Percentiles rank a stretch among this genome's conserved stretches.
phyloP scores from a whole-genome alignment of 129 eudicot species.

The Centella asiatica region DNA sequence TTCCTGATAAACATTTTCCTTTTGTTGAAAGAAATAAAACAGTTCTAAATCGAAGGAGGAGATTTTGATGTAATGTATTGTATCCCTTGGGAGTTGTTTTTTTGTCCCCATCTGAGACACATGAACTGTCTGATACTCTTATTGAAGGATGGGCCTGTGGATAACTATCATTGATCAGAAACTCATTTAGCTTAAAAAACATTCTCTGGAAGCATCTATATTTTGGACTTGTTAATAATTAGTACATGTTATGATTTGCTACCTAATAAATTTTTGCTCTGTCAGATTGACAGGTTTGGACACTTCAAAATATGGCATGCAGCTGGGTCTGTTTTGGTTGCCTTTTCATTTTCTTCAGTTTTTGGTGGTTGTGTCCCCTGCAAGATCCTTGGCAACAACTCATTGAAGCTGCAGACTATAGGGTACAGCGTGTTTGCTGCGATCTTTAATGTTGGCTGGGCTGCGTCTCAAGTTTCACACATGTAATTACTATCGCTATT shows the following conservation, averaged over 20 bases:
- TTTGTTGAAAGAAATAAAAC: no score
- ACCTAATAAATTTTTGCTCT: neutral
- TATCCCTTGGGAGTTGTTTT: no score
- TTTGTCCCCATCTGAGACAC: neutral
- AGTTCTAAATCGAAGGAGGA: no score
- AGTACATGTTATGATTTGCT: neutral
- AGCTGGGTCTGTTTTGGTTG: conserved; percentile 72
- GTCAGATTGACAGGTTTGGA: conserved; percentile 85
- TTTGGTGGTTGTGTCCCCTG: conserved; percentile 90
- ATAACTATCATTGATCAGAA: neutral
- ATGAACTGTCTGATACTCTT: neutral
- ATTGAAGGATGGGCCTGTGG: neutral
- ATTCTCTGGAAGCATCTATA: neutral
- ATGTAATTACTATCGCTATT: conserved; percentile 37
- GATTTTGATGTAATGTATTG: no score
- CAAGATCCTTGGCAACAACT: conserved; percentile 56
- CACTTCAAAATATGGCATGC: conserved; percentile 77
- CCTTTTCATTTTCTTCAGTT: conserved; percentile 91
- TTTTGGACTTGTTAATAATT: neutral
- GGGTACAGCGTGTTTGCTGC: conserved; percentile 89
- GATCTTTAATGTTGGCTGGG: conserved; percentile 86
- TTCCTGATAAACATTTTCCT: no score
- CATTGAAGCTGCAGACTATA: conserved; percentile 48
- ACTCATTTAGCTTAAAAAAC: no score
- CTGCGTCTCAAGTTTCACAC: conserved; percentile 95